phyloP scores from a whole-genome alignment of 1,139 yeast genomes.

The Yamadazyma friedrichii region DNA sequence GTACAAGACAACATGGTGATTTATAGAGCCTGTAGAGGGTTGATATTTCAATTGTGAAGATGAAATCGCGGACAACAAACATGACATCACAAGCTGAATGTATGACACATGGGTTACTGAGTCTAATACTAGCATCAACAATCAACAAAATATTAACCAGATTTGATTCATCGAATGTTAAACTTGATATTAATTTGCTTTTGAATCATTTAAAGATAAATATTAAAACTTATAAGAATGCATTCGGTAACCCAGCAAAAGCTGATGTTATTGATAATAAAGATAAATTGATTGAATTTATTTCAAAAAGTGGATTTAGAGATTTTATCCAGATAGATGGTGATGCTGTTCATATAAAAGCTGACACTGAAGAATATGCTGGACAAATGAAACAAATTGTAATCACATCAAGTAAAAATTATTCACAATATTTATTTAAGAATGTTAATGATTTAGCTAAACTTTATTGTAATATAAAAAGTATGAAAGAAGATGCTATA shows the following conservation, averaged over 20 bases:
- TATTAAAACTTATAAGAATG: slow-evolving; percentile 10
- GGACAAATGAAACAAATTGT: slow-evolving; percentile 25
- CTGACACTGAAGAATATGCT: slow-evolving; percentile 11
- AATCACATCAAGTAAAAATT: slow-evolving; percentile 24
- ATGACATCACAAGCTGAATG: slow-evolving; percentile 11
- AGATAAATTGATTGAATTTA: slow-evolving; percentile 8
- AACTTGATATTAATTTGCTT: slow-evolving; percentile 13
- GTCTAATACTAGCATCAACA: slow-evolving; percentile 30
- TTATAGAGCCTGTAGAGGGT: too few relatives aligned
- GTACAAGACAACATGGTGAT: too few relatives aligned
- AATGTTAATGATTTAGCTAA: slow-evolving; percentile 27
- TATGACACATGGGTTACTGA: slow-evolving; percentile 20
- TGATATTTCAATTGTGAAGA: too few relatives aligned
- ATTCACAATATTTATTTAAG: slow-evolving; percentile 25
- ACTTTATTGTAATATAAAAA: slow-evolving; percentile 6
- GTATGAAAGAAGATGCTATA: not conserved
- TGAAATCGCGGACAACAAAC: slow-evolving; percentile 1
- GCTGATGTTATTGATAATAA: slow-evolving; percentile 11
- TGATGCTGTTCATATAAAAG: slow-evolving; percentile 12
- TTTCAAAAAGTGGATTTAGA: slow-evolving; percentile 9
- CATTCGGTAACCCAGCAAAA: slow-evolving; percentile 13
- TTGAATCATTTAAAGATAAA: slow-evolving; percentile 11
- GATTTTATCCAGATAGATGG: slow-evolving; percentile 13
- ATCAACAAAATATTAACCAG: slow-evolving; percentile 24
- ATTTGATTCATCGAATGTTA: slow-evolving; percentile 14